phyloP scores from a whole-genome alignment of 2,329 filamentous ascomycete genomes.

The Pseudogymnoascus sp. region DNA sequence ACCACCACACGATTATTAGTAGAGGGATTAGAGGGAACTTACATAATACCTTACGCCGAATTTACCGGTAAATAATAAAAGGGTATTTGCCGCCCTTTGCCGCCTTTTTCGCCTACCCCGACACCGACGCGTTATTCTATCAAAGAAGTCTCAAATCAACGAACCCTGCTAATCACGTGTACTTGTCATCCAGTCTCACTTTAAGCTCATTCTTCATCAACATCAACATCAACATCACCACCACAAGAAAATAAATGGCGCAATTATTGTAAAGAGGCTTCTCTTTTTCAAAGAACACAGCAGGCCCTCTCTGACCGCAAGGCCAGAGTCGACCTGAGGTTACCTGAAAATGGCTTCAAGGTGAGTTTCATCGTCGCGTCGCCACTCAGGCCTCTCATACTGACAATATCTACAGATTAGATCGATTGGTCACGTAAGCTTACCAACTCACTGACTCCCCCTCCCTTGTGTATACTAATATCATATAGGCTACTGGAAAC shows the following conservation, averaged over 20 bases:
- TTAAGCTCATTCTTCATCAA: not conserved
- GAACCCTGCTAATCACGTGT: slow-evolving; percentile 1
- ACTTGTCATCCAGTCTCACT: not conserved
- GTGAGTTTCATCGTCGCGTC: slow-evolving; percentile 18
- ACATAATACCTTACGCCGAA: too few species aligned
- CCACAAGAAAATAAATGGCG: not conserved
- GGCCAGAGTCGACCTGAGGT: slow-evolving; percentile 2
- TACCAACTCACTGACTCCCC: not conserved
- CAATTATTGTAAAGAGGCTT: slow-evolving; percentile 5
- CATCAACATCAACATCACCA: not conserved
- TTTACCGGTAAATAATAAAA: too few species aligned
- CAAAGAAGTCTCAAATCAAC: not conserved
- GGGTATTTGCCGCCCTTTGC: too few species aligned
- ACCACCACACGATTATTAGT: too few species aligned
- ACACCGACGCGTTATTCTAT: too few species aligned
- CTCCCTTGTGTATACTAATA: slow-evolving; percentile 14
- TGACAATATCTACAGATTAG: slow-evolving; percentile 49
- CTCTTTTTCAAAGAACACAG: not conserved
- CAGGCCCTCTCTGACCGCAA: slow-evolving; percentile 3
- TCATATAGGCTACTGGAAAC: slow-evolving; percentile 78
- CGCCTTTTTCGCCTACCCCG: too few species aligned
- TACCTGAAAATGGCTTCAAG: slow-evolving; percentile 27
- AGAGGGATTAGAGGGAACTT: too few species aligned
- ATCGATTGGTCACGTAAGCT: slow-evolving; percentile 79
- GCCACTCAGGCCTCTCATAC: slow-evolving; percentile 10